These are phyloP conservation scores for Coemansia sp. DNA, from an alignment of 192 early-diverging fungal genomes.

Conservation along the genomic window DNA sequence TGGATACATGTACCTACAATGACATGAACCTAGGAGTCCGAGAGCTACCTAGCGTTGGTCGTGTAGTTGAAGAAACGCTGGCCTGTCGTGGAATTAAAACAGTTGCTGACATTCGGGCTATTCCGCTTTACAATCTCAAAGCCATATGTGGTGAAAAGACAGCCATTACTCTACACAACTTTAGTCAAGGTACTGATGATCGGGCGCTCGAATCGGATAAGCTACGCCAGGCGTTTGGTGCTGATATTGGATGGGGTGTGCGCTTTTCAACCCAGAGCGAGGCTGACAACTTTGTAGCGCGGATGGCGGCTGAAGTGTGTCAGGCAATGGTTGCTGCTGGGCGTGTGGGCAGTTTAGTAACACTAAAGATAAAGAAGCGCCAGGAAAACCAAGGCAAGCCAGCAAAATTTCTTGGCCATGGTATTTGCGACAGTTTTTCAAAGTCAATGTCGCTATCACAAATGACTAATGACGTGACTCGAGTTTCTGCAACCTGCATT, in stretches of 20 bases:
- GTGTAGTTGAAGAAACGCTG: conserved; percentile 52
- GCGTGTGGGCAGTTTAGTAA: conserved; percentile 61
- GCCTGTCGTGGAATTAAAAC: conserved; percentile 45
- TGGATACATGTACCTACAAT: conserved; percentile 15
- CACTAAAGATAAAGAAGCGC: conserved; percentile 67
- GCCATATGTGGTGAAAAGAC: conserved; percentile 69
- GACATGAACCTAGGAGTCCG: conserved; percentile 13
- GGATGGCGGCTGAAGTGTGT: conserved; percentile 65
- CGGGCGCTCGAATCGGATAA: conserved; percentile 65
- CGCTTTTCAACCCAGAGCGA: conserved; percentile 74
- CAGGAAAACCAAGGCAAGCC: conserved; percentile 54
- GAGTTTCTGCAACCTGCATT: conserved; percentile 23
- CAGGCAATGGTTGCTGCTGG: conserved; percentile 59
- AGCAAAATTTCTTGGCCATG: conserved; percentile 66
- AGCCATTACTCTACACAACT: conserved; percentile 67
- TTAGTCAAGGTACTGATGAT: conserved; percentile 73
- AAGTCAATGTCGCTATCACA: conserved; percentile 53
- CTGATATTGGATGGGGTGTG: conserved; percentile 87
- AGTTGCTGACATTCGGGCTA: conserved; percentile 51
- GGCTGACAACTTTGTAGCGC: conserved; percentile 67
- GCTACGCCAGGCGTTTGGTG: conserved; percentile 74
- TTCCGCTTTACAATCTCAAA: conserved; percentile 56
- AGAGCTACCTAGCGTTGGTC: conserved; percentile 61
- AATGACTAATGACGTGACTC: conserved; percentile 54
- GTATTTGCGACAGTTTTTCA: conserved; percentile 61